Evolutionary conservation across 257 asterid species (phyloP), one percentile per base, ranked within the genome.

Genomic region (Handroanthus guayacan): DNA sequence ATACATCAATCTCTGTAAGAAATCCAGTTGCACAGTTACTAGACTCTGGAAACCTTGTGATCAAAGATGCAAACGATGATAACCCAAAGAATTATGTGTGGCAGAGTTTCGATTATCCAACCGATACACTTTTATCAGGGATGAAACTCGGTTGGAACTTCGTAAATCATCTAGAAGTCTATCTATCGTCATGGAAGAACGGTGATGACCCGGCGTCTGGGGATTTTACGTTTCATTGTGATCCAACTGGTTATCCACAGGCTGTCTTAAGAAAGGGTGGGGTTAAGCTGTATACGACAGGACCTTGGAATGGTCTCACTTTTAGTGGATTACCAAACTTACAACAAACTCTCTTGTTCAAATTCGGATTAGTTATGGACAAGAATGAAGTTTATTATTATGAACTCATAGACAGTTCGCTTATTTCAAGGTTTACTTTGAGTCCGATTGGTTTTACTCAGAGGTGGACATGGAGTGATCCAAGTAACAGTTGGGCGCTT

Each of bases 101-200:
- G 76, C 67, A 71, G 67, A 71, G 76, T 55, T 71, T 71, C 43
- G 67, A 71, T 41, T 25, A 58, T 58, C 78, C 90, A 9, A 82
- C 85, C 4, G 86, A 87, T 14, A 85, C 87, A 1, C 52, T 80
- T 57, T 62, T 89, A 5, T 87, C 95, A 1, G 86, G 86, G 12
- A 85, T 86, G 92, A 86, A 83, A 50, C 78, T 84, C 5, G 95
- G 95, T 11, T 55, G 75, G 79, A 79, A 85, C 74, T 69, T 71
- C 0, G 31, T 18, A 3, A 81, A 85, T 1, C 76, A 81, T 0
- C 38, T 34, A 5, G 85, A 85, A 47, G 76, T 62, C 48, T 82
- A 62, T 43, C 62, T 84, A 6, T 62, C 88, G 1, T 87, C 95
- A 1, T 89, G 90, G 90, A 85, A 37, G 45, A 84, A 78, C 48